These are phyloP conservation scores for Cymbopogon citratus DNA, from an alignment of 176 grass and related monocot genomes.

Conservation along the genomic window DNA sequence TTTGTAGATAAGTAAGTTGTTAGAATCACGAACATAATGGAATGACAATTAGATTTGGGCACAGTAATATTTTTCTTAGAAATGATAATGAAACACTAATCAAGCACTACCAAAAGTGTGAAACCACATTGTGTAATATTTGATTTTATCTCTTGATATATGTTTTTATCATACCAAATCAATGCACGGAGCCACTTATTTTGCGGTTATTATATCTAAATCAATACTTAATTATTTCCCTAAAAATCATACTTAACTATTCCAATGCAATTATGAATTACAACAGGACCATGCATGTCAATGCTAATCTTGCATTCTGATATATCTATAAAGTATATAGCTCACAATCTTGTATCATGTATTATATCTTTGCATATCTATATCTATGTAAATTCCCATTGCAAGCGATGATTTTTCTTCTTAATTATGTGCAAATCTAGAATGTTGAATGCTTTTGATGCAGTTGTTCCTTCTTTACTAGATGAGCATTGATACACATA, in stretches of 20 bases:
- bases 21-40: background rate
- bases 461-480: background rate
- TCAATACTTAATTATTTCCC: background rate
- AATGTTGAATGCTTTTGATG: background rate
- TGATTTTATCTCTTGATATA: background rate
- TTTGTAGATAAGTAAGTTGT: background rate
- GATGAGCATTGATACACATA: background rate
- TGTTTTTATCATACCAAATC: background rate
- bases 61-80: background rate
- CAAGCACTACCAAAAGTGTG: background rate
- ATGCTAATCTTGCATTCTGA: background rate
- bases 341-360: background rate
- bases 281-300: background rate
- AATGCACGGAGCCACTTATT: background rate
- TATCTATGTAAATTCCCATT: background rate
- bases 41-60: background rate
- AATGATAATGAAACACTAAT: background rate
- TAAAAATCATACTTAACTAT: background rate
- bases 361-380: background rate
- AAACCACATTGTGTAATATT: background rate
- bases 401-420: background rate
- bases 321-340: background rate
- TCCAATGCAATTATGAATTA: background rate
- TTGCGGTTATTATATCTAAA: background rate
- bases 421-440: background rate